phyloP scores from a whole-genome alignment of 169 alveolate genomes.

The Eimeria necatrix region DNA sequence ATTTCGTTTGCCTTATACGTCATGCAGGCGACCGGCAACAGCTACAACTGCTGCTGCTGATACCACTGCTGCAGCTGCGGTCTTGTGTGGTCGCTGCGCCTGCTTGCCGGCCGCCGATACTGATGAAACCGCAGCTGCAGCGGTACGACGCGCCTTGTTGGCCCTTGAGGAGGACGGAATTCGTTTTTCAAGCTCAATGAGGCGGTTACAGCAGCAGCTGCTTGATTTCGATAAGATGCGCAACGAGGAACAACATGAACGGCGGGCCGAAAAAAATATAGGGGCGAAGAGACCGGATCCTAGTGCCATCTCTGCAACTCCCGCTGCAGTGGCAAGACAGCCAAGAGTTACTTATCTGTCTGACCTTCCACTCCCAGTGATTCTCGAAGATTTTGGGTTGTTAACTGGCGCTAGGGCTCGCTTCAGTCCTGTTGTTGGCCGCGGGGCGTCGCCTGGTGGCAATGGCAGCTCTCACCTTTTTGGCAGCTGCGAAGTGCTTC shows the following conservation, averaged over 20 bases:
- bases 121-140: background rate
- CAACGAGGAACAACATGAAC: background rate
- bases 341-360: background rate
- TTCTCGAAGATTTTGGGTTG: background rate
- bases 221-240: background rate
- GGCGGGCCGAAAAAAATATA: background rate
- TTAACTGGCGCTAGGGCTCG: background rate
- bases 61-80: background rate
- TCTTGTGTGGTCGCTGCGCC: background rate
- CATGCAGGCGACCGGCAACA: background rate
- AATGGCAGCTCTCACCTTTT: background rate
- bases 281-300: background rate
- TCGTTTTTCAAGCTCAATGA: background rate
- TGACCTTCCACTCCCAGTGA: background rate
- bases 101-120: background rate
- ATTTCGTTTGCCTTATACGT: background rate
- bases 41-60: background rate
- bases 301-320: background rate
- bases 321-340: slow-evolving; percentile 14
- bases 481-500: slow-evolving; percentile 30
- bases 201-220: slow-evolving; percentile 21
- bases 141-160: background rate
- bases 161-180: slow-evolving; percentile 1
- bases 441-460: background rate
- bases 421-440: background rate